Evolutionary conservation across 768 basidiomycete species (phyloP), one percentile per base, ranked within the genome.

Genomic region (Russula griseocarnosa): DNA sequence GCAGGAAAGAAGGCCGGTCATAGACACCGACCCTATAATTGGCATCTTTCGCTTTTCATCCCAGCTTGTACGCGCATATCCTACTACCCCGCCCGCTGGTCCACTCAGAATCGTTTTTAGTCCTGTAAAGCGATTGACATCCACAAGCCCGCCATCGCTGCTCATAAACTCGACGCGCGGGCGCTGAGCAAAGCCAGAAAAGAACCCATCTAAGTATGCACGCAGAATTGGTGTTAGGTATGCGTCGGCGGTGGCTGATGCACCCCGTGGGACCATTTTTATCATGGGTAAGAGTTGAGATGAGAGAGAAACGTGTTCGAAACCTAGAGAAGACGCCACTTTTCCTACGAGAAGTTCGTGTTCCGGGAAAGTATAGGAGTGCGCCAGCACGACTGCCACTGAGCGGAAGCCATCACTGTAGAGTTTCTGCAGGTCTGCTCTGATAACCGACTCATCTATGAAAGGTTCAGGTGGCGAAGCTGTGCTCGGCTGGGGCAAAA

Each of bases 61-160:
- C 90, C 93, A 97, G 70, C 92, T 94, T 4, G 92, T 95, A 68
- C 94, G 76, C 0, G 94, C 92, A 70, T 92, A 96, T 0, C 96
- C 96, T 0, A 98, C 96, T 6, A 98, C 96, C 3, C 95, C 95
- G 3, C 95, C 95, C 0, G 95, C 96, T 0, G 95, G 96, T 3
- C 92, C 92, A 69, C 91, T 94, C 42, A 97, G 75, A 67, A 98
- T 94, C 67, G 90, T 92, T 80, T 94, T 95, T 69, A 98, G 75
- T 0, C 95, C 96, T 0, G 92, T 93, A 73, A 98, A 98, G 70
- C 91, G 90, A 62, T 83, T 74, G 14, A 89, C 75, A 71, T 92
- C 89, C 26, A 93, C 77, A 11, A 95, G 76, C 8, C 92, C 91
- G 6, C 93, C 96, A 70, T 98, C 95, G 60, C 89, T 92, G 40